Base-by-base conservation (phyloP, 495 filamentous ascomycete species). In the Penicillium longicatenatum region DNA sequence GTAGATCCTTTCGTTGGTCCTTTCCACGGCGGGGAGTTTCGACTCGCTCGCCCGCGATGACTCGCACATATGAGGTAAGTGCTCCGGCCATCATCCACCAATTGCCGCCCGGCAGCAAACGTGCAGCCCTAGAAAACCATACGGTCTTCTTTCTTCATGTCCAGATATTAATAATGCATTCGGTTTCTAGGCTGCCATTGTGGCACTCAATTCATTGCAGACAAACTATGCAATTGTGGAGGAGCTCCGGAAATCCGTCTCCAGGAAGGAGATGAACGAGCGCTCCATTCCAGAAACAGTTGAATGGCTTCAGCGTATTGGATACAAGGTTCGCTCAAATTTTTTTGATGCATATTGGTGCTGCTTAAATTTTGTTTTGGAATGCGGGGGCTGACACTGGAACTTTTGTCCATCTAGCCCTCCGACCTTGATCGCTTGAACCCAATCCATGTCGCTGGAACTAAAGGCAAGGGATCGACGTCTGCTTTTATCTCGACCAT, bases 161-260 rank as follows among this genome's bases (percentile, higher is more conserved):
- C 5, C 10, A 7, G 16, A 30, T 37, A 19, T 12, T 53, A 30
- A 64, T 65, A 29, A 67, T 26, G 44, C 52, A 26, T 7, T 4
- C 8, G n/a, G 41, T 19, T 20, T 42, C 14, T 47, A 79, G 76
- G 90, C 90, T 75, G 94, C 94, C 17, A 84, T 98, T 57, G 78
- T 87, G 52, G 83, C 90, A 24, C 86, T 98, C 70, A 98, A 98
- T 68, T 86, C 90, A 17, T 80, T 97, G 33, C 94, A 98, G 67
- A 90, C 89, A 17, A 96, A 96, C 55, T 92, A 86, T 70, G 80
- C 86, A 42, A 80, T 90, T 45, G 82, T 97, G 33, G 84, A 96
- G 57, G 83, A 85, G 50, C 84, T 93, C 49, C 80, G 84, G 26
- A 86, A 87, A 63, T 64, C 71, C 6, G 63, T 58, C 14, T 86